These are phyloP conservation scores for Fusarium sp. DNA, from an alignment of 2,329 filamentous ascomycete genomes.

Conservation along the genomic window DNA sequence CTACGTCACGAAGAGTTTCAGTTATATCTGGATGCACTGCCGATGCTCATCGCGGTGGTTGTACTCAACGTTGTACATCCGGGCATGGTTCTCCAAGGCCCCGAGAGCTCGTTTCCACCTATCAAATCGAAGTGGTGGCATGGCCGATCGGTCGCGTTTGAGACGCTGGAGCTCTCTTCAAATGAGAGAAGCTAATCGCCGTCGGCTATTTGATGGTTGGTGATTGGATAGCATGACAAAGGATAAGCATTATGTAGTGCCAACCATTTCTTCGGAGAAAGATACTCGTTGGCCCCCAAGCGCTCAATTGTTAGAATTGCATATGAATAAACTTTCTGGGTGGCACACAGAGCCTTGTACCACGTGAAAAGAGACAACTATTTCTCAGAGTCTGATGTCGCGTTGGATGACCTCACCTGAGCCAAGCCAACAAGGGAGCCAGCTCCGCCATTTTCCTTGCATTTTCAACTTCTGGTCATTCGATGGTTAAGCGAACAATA, in stretches of 20 bases:
- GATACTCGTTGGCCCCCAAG: neutral
- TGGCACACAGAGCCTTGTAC: neutral
- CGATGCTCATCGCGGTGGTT: neutral
- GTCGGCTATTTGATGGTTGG: neutral
- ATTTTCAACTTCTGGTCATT: neutral
- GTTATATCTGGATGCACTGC: neutral
- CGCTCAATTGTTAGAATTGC: neutral
- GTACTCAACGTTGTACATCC: neutral
- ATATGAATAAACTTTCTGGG: neutral
- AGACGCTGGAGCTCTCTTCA: neutral
- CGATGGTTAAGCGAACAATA: neutral
- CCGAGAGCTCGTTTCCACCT: neutral
- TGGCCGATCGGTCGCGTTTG: neutral
- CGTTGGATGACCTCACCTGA: neutral
- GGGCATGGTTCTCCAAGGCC: neutral
- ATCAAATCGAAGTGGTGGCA: neutral
- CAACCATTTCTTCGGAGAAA: neutral
- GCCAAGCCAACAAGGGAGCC: neutral
- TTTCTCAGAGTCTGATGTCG: neutral
- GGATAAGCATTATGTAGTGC: neutral
- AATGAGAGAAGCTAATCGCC: neutral
- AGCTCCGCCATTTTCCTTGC: neutral
- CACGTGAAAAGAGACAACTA: neutral
- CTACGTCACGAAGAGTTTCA: neutral
- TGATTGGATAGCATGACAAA: neutral